These are phyloP conservation scores for Entelexis sorbosivorans DNA, from an alignment of 1,139 yeast species.

Conservation along the genomic window DNA sequence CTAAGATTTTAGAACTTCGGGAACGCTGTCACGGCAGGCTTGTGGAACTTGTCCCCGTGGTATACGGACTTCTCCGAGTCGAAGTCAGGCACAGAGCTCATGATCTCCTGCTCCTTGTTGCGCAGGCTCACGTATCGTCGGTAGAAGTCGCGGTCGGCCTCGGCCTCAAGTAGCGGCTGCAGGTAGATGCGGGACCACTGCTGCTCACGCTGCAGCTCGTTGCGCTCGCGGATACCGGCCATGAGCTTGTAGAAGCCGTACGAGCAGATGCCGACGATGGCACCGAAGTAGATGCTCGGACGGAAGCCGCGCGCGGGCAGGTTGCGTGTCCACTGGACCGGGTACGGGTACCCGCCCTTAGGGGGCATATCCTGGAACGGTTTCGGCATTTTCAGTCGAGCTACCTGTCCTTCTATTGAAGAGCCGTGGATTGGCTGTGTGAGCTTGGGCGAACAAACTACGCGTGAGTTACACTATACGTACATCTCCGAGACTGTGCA, in stretches of 20 bases:
- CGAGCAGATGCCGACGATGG: slow-evolving; percentile 50
- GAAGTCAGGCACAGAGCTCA: slow-evolving; percentile 51
- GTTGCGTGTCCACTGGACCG: slow-evolving; percentile 80
- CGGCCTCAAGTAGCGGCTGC: slow-evolving; percentile 69
- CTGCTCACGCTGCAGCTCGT: slow-evolving; percentile 64
- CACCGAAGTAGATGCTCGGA: slow-evolving; percentile 59
- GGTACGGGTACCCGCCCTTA: slow-evolving; percentile 64
- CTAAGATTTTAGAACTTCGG: slow-evolving; percentile 24
- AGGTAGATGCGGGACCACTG: slow-evolving; percentile 67
- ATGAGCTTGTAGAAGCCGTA: slow-evolving; percentile 63
- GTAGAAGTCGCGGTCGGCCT: slow-evolving; percentile 67
- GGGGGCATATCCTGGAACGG: slow-evolving; percentile 74
- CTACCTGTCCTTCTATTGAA: background rate
- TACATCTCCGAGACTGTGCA: background rate
- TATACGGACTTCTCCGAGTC: slow-evolving; percentile 42
- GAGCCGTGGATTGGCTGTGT: background rate
- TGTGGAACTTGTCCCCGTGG: slow-evolving; percentile 36
- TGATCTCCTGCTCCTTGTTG: slow-evolving; percentile 56
- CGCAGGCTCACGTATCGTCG: slow-evolving; percentile 60
- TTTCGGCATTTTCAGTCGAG: slow-evolving; percentile 7
- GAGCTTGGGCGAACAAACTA: background rate
- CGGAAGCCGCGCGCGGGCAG: slow-evolving; percentile 78
- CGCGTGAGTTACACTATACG: background rate
- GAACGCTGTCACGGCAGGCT: slow-evolving; percentile 29
- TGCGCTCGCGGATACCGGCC: slow-evolving; percentile 62